Percentiles rank a stretch among this genome's conserved stretches.
Evolutionary conservation across 2,329 filamentous ascomycete species (phyloP).

Genomic region (Neofusicoccum ribis): DNA sequence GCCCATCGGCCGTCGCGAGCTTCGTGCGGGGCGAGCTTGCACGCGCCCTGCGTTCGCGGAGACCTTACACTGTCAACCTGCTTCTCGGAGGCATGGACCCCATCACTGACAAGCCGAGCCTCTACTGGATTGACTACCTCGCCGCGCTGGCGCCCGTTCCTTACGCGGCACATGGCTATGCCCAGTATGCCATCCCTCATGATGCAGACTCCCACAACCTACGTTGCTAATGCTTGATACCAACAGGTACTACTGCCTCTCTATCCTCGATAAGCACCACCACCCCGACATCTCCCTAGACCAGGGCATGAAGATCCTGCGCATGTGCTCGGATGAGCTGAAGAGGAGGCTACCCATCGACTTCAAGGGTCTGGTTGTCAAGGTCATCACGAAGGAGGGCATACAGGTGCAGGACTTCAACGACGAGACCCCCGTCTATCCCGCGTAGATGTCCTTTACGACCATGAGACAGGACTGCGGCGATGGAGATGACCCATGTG

Average conservation of each 20-base stretch:
- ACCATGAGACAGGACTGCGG: background rate
- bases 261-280: constrained; percentile 97
- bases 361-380: constrained; percentile 95
- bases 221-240: background rate
- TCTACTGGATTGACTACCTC: constrained; percentile 98
- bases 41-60: constrained; percentile 82
- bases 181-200: constrained; percentile 65
- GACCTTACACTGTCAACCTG: constrained; percentile 96
- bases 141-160: constrained; percentile 84
- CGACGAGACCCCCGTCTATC: constrained; percentile 70
- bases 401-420: constrained; percentile 83
- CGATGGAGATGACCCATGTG: background rate
- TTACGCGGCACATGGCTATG: constrained; percentile 97
- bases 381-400: constrained; percentile 93
- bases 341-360: constrained; percentile 96
- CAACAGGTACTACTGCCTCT: constrained; percentile 91
- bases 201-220: too few species aligned
- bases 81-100: constrained; percentile 91
- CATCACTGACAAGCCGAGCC: constrained; percentile 83
- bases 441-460: constrained; percentile 1
- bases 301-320: constrained; percentile 87
- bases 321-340: constrained; percentile 94
- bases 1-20: constrained; percentile 82
- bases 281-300: constrained; percentile 89
- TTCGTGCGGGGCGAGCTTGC: constrained; percentile 95